Conservation (phyloP, 805 yeast species). For the Saccharomyces cerevisiae region DNA sequence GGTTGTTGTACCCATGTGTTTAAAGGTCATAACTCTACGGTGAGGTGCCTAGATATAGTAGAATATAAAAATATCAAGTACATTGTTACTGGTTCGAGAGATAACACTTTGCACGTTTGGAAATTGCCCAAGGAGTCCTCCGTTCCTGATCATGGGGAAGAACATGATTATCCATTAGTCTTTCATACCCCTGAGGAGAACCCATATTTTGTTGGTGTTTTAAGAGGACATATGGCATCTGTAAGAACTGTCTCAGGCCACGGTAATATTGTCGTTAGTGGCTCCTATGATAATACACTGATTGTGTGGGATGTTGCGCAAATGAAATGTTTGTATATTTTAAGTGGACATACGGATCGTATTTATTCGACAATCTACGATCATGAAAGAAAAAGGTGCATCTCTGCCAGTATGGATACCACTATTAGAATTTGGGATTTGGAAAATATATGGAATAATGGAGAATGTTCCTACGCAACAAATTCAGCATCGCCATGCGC, state of each 20-base stretch:
- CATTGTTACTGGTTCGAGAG: constrained; percentile 84
- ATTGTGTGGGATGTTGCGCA: constrained; percentile 86
- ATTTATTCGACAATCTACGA: constrained; percentile 88
- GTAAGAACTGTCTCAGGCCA: constrained; percentile 84
- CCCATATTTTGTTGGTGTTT: constrained; percentile 59
- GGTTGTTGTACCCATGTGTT: constrained; percentile 88
- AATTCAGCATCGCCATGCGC: constrained; percentile 20
- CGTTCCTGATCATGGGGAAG: constrained; percentile 19
- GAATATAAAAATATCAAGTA: constrained; percentile 61
- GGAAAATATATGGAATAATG: constrained; percentile 54
- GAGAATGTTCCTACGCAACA: constrained; percentile 19
- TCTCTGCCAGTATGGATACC: constrained; percentile 86
- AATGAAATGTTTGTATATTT: constrained; percentile 61
- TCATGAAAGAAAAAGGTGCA: constrained; percentile 64
- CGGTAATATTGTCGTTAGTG: constrained; percentile 77
- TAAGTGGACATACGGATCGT: constrained; percentile 77
- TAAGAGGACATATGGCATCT: constrained; percentile 69
- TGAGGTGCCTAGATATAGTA: constrained; percentile 79
- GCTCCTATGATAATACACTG: constrained; percentile 83
- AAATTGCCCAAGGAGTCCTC: constrained; percentile 42
- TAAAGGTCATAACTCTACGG: constrained; percentile 87
- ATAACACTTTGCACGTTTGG: constrained; percentile 75
- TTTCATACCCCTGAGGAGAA: constrained; percentile 33
- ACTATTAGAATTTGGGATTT: constrained; percentile 87
- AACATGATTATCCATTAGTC: constrained; percentile 12